A percentile compares a stretch with the other conserved stretches of the same genome.
Conservation (phyloP, 345 rosid species). For the Psidium guajava region DNA sequence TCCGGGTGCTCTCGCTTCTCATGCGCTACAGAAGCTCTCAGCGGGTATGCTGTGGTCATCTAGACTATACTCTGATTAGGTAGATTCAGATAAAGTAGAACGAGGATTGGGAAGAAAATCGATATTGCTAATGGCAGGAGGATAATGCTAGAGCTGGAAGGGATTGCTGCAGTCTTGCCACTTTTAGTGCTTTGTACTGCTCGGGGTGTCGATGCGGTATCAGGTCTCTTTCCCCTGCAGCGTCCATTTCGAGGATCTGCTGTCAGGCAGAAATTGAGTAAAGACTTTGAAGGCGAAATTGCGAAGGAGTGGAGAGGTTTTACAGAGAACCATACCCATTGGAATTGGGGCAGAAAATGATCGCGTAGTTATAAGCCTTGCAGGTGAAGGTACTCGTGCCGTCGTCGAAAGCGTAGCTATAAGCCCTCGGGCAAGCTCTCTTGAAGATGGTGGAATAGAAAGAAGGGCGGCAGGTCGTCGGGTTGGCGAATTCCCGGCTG, state of each 20-base stretch:
- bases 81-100: slow-evolving; percentile 4
- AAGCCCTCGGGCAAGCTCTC: slow-evolving; percentile 82
- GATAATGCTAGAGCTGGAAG: slow-evolving; percentile 38
- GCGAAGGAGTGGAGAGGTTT: background rate
- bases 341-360: slow-evolving; percentile 62
- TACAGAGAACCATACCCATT: slow-evolving; percentile 12
- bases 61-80: background rate
- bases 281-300: background rate
- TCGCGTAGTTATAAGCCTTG: slow-evolving; percentile 63
- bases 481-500: slow-evolving; percentile 84
- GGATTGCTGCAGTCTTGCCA: slow-evolving; percentile 4
- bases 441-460: slow-evolving; percentile 67
- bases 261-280: background rate
- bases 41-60: background rate
- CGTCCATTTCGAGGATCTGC: background rate
- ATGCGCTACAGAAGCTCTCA: background rate
- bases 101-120: slow-evolving; percentile 17
- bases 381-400: slow-evolving; percentile 81
- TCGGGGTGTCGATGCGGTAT: slow-evolving; percentile 9
- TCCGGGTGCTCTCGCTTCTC: background rate
- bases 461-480: slow-evolving; percentile 62
- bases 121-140: slow-evolving; percentile 19
- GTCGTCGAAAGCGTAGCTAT: slow-evolving; percentile 77
- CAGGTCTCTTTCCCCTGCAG: slow-evolving; percentile 23
- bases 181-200: slow-evolving; percentile 9